Percentiles rank a stretch among this genome's conserved stretches.
These are phyloP conservation scores for Abrus precatorius DNA, from an alignment of 306 rosid species.

Conservation along the genomic window DNA sequence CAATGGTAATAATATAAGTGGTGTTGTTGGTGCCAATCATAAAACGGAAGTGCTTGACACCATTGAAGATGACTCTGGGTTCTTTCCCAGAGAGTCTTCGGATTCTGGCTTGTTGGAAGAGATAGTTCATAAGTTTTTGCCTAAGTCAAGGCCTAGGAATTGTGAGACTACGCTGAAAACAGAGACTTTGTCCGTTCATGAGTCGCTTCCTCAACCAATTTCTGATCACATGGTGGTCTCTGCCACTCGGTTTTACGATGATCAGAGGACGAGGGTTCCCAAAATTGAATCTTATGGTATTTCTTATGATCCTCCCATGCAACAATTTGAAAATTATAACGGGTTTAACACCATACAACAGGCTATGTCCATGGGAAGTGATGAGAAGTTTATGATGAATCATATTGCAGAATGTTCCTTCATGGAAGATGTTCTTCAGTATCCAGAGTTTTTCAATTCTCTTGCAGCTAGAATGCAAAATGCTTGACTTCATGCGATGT, in stretches of 20 bases:
- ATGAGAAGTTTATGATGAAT: constrained; percentile 44
- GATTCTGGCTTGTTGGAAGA: constrained; percentile 82
- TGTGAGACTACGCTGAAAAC: background rate
- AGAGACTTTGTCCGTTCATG: background rate
- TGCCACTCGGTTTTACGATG: background rate
- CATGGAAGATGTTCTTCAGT: constrained; percentile 61
- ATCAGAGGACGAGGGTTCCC: constrained; percentile 2
- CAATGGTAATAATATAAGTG: background rate
- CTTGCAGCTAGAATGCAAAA: constrained; percentile 64
- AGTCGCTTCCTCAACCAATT: background rate
- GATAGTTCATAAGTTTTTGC: constrained; percentile 66
- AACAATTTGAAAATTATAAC: constrained; percentile 43
- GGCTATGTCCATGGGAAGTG: constrained; percentile 28
- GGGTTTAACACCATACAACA: constrained; percentile 21
- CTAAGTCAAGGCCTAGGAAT: constrained; percentile 37
- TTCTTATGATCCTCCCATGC: constrained; percentile 51
- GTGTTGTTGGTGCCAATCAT: background rate
- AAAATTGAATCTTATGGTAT: constrained; percentile 38
- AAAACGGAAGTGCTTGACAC: background rate
- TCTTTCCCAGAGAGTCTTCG: constrained; percentile 59
- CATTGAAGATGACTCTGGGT: constrained; percentile 39
- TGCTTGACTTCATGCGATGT: constrained; percentile 27
- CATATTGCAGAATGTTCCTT: constrained; percentile 36
- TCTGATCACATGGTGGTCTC: constrained; percentile 17
- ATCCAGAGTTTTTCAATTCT: constrained; percentile 59